phyloP scores from a whole-genome alignment of 2,329 filamentous ascomycete genomes.

The Penicillium sp. region DNA sequence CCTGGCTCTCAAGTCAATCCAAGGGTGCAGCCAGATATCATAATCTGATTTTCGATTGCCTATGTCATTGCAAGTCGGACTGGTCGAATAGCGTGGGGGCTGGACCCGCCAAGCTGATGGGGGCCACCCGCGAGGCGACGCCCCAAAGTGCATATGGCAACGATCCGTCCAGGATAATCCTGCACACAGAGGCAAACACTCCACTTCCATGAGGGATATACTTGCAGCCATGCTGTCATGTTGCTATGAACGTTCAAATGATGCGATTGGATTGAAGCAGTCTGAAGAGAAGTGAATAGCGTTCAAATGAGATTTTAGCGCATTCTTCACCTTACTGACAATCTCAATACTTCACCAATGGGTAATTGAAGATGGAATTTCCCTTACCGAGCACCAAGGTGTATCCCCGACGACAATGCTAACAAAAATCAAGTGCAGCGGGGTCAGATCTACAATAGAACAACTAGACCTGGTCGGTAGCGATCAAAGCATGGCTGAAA shows the following conservation, averaged over 20 bases:
- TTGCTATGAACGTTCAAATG: not conserved
- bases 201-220: not conserved
- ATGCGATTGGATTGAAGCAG: not conserved
- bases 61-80: constrained; percentile 1
- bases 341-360: not conserved
- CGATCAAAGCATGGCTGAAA: not conserved
- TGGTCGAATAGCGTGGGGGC: constrained; percentile 12
- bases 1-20: not conserved
- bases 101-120: constrained; percentile 8
- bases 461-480: not conserved
- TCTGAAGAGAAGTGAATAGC: not conserved
- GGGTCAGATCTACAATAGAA: not conserved
- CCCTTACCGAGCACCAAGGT: not conserved
- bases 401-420: not conserved
- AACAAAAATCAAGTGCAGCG: not conserved
- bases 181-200: constrained; percentile 14
- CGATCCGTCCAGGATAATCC: constrained; percentile 8
- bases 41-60: constrained; percentile 7
- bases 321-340: not conserved
- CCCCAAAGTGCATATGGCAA: constrained; percentile 2
- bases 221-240: not conserved
- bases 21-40: constrained; percentile 13
- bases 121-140: constrained; percentile 7
- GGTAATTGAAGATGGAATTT: not conserved
- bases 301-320: not conserved